phyloP scores from a whole-genome alignment of 108 stramenopile genomes.

The Cyclotella distinguenda region DNA sequence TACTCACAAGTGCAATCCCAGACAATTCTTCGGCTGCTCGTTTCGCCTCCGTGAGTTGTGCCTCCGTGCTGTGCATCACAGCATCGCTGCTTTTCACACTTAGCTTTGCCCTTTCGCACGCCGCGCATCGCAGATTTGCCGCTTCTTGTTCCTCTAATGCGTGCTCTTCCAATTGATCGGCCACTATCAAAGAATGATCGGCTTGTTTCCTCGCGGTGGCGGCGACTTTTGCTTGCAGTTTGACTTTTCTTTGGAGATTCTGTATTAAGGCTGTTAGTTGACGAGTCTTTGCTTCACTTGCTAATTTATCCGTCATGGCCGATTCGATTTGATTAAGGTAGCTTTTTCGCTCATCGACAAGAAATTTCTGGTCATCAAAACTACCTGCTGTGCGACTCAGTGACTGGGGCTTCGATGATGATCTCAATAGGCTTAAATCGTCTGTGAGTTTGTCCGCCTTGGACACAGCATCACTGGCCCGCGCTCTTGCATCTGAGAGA shows the following conservation, averaged over 20 bases:
- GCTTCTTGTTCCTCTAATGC: conserved; percentile 84
- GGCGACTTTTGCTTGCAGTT: conserved; percentile 66
- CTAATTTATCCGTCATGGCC: conserved; percentile 34
- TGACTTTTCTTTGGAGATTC: conserved; percentile 54
- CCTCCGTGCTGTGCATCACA: conserved; percentile 52
- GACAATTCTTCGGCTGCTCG: conserved; percentile 57
- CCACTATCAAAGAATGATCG: conserved; percentile 56
- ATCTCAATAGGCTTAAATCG: conserved; percentile 50
- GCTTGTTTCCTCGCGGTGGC: conserved; percentile 58
- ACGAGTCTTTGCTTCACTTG: conserved; percentile 35
- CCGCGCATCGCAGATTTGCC: conserved; percentile 63
- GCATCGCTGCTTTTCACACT: conserved; percentile 54
- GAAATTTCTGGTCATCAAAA: conserved; percentile 54
- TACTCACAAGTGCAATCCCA: conserved; percentile 51
- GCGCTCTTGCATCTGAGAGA: conserved; percentile 39
- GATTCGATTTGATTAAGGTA: conserved; percentile 38
- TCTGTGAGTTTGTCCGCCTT: conserved; percentile 61
- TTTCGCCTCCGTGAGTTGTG: conserved; percentile 73
- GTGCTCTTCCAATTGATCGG: conserved; percentile 79
- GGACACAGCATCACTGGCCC: conserved; percentile 50
- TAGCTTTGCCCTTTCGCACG: conserved; percentile 62
- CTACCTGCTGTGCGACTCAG: conserved; percentile 24
- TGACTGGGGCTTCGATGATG: conserved; percentile 17
- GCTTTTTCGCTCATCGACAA: conserved; percentile 46
- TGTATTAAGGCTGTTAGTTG: conserved; percentile 47